A percentile compares a stretch with the other conserved stretches of the same genome.
These are phyloP conservation scores for Sphenostylis stenocarpa DNA, from an alignment of 306 rosid genomes.

Conservation along the genomic window DNA sequence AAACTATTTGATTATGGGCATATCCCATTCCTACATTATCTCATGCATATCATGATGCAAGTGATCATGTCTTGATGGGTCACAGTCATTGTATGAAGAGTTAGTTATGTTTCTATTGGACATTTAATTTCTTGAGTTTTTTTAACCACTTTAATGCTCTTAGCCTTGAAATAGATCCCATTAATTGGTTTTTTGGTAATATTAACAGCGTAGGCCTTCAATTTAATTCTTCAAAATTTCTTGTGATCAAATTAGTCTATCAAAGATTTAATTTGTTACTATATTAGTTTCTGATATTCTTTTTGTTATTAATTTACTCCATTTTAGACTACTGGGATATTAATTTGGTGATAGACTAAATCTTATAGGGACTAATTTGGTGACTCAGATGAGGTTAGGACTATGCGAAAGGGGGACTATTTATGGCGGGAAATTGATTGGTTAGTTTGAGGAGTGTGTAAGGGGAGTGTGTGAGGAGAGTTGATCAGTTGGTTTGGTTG, in stretches of 20 bases:
- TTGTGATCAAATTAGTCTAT: neutral
- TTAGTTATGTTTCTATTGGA: slow-evolving; percentile 10
- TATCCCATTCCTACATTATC: neutral
- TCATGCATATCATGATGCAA: neutral
- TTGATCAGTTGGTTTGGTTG: neutral
- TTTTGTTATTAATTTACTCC: neutral
- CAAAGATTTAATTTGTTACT: neutral
- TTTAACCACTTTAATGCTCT: neutral
- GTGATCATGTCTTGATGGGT: neutral
- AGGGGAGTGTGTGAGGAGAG: too few relatives aligned
- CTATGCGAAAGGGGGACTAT: too few relatives aligned
- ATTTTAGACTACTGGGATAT: neutral
- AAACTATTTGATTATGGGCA: neutral
- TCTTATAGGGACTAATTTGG: neutral
- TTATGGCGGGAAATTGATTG: too few relatives aligned
- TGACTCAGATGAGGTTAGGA: too few relatives aligned
- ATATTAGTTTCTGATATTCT: neutral
- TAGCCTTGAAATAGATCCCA: neutral
- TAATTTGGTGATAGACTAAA: neutral
- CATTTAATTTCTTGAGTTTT: neutral
- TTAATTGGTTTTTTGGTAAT: neutral
- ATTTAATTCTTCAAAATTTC: neutral
- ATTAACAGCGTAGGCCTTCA: neutral
- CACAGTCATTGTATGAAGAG: neutral
- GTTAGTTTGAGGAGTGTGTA: too few relatives aligned